Percentiles rank a stretch among this genome's conserved stretches.
These are phyloP conservation scores for Sugiyamaella grinbergsii DNA, from an alignment of 1,139 yeast species.

Conservation along the genomic window DNA sequence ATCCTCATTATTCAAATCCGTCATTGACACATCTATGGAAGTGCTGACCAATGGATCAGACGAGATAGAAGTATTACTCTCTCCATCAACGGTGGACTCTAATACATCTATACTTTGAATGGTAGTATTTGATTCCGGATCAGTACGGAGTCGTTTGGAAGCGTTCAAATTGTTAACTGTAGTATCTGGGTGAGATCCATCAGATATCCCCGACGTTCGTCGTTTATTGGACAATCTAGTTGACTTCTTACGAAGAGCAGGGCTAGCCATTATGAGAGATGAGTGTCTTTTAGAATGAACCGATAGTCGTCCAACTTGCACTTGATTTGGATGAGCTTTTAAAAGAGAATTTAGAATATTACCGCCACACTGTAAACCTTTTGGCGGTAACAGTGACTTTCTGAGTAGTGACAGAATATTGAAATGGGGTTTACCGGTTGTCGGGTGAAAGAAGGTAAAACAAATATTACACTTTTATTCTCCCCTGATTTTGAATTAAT, in stretches of 20 bases:
- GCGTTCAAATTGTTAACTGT: background rate
- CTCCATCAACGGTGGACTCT: conserved; percentile 4
- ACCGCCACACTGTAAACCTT: conserved; percentile 15
- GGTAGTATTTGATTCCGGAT: conserved; percentile 9
- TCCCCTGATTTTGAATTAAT: background rate
- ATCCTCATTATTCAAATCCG: conserved; percentile 8
- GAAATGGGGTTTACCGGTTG: conserved; percentile 1
- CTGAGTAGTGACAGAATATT: conserved; percentile 19
- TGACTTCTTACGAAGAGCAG: conserved; percentile 12
- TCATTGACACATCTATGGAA: conserved; percentile 11
- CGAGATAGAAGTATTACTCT: background rate
- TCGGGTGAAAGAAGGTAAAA: background rate
- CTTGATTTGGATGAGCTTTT: background rate
- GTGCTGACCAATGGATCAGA: conserved; percentile 5
- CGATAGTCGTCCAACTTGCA: too few relatives aligned
- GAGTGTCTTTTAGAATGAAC: background rate
- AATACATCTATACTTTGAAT: conserved; percentile 6
- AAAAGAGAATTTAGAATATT: background rate
- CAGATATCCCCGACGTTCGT: conserved; percentile 10
- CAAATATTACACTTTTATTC: background rate
- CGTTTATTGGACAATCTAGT: conserved; percentile 12
- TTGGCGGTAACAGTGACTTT: conserved; percentile 18
- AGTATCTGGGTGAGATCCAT: background rate
- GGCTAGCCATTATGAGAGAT: conserved; percentile 15
- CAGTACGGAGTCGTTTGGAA: conserved; percentile 13